Evolutionary conservation across 129 eudicot species (phyloP).

Genomic region (Centella asiatica): DNA sequence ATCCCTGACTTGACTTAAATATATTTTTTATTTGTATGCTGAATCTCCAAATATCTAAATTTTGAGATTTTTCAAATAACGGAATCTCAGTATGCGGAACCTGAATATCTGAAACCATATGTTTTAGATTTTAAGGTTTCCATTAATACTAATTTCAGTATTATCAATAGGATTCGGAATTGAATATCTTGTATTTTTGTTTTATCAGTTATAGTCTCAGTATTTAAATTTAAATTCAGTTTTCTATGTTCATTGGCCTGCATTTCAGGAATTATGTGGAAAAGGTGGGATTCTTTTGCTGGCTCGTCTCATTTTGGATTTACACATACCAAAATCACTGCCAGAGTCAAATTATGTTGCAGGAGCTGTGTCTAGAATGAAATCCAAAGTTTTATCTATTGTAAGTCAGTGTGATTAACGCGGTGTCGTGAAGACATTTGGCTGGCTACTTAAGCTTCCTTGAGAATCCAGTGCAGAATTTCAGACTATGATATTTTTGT

Average conservation of each 20-base stretch:
- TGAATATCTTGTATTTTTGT: neutral
- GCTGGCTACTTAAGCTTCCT: slow-evolving; percentile 7
- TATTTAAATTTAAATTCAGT: slow-evolving; percentile 8
- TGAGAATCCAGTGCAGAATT: slow-evolving; percentile 5
- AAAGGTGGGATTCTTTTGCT: slow-evolving; percentile 82
- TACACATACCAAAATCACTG: slow-evolving; percentile 34
- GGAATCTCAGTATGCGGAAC: too few relatives aligned
- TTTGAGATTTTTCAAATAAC: too few relatives aligned
- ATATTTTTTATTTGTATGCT: too few relatives aligned
- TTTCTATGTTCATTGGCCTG: slow-evolving; percentile 11
- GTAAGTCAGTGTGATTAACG: slow-evolving; percentile 44
- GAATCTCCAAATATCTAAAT: too few relatives aligned
- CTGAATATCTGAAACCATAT: too few relatives aligned
- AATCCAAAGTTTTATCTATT: slow-evolving; percentile 74
- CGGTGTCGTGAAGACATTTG: neutral
- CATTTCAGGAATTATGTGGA: slow-evolving; percentile 73
- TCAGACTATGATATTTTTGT: slow-evolving; percentile 5
- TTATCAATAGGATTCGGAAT: neutral
- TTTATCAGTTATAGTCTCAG: neutral
- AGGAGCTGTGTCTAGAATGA: slow-evolving; percentile 68
- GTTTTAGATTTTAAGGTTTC: too few relatives aligned
- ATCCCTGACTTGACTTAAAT: too few relatives aligned
- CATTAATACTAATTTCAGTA: too few relatives aligned
- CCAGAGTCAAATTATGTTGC: slow-evolving; percentile 30
- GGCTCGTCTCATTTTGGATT: slow-evolving; percentile 57